Conservation (phyloP, 129 eudicot species). For the Flaveria bidentis region DNA sequence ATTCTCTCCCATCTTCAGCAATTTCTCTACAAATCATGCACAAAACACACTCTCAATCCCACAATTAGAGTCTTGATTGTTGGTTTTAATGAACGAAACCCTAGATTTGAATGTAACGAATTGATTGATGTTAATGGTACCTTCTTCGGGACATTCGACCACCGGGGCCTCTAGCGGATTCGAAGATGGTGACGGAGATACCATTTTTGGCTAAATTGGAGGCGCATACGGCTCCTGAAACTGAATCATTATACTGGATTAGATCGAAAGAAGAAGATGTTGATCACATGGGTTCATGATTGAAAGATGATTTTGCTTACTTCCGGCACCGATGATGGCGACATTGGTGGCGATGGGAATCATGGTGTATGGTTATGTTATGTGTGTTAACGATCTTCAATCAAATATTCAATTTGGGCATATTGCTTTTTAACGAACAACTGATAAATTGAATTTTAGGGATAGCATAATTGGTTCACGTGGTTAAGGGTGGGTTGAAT, state of each 20-base stretch:
- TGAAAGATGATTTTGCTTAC: constrained; percentile 39
- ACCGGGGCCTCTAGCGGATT: constrained; percentile 89
- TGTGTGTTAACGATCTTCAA: background rate
- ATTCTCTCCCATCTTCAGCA: constrained; percentile 80
- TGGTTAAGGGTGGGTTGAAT: too few relatives aligned
- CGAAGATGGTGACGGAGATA: constrained; percentile 79
- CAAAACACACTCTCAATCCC: background rate
- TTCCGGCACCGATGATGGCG: constrained; percentile 93
- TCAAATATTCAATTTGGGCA: background rate
- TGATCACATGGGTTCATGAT: background rate
- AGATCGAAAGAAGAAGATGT: background rate
- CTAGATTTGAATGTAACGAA: background rate
- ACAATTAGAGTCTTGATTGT: too few relatives aligned
- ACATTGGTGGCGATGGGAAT: constrained; percentile 60
- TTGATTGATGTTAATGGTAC: constrained; percentile 26
- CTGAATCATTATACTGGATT: constrained; percentile 37
- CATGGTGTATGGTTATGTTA: constrained; percentile 35
- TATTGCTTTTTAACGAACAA: background rate
- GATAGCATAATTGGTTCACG: too few relatives aligned
- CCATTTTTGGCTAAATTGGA: constrained; percentile 79
- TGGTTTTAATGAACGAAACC: background rate
- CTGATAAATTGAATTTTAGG: background rate
- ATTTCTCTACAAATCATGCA: constrained; percentile 50
- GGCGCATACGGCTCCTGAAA: constrained; percentile 96
- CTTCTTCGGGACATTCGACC: constrained; percentile 96